Base-by-base conservation (phyloP, 805 yeast genomes). In the Debaryomyces hansenii region DNA sequence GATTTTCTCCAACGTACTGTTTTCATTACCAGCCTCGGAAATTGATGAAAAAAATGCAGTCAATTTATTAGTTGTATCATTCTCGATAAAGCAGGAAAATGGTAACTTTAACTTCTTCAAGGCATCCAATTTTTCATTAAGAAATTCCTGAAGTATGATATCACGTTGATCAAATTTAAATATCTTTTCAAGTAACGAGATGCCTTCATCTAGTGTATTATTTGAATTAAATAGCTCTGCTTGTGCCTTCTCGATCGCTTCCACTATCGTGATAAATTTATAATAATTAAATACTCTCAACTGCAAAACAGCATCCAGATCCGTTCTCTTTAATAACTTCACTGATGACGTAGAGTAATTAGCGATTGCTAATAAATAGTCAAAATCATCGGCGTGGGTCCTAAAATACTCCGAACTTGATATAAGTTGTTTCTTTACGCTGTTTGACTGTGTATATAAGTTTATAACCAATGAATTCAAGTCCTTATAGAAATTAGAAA, bases 331-430 rank as follows among this genome's bases (percentile, higher is more conserved):
- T 20, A 64, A 62, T 21, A 71, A 54, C 50, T 69, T 69, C 20
- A 68, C 62, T 3, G 73, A 63, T 6, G 68, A 59, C 6, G 69
- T 46, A 28, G 69, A 63, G 52, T 70, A 71, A 51, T 67, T 69
- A 31, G 75, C 67, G 14, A 72, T 72, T 28, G 77, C 76, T 34
- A 69, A 54, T 42, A 72, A 53, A 51, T 72, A 72, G 51, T 72
- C 77, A 50, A 63, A 72, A 2, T 55, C 45, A 35, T 56, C 50
- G 3, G 71, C 70, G 41, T 67, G 55, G 8, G 50, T 49, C 36
- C 53, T 59, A 54, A 72, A 69, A 35, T 57, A 51, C 9, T 52
- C 44, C 8, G 69, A 67, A 33, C 48, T 49, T 20, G 64, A 54
- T 14, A 72, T 66, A 20, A 72, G 62, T 53, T 51, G 71, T 43